Evolutionary conservation across 495 filamentous ascomycete genomes (phyloP), one percentile per base, ranked within the genome.

Genomic region (Penicillium canescens): DNA sequence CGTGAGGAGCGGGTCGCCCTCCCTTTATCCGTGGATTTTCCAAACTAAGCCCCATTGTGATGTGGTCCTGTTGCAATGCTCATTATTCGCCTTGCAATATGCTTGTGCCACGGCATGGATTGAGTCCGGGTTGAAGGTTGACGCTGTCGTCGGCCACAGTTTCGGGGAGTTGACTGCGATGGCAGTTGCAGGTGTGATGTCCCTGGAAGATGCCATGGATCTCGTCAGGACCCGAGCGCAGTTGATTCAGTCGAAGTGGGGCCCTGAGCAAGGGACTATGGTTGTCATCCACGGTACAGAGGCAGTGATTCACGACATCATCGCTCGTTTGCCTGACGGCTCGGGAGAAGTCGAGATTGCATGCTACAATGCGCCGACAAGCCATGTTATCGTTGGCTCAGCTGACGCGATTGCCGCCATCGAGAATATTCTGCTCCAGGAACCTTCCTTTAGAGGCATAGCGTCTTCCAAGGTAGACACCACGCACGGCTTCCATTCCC

Each of bases 11-110:
- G 80, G 79, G 0, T 35, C 65, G 4, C 40, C 44, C 0, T 61
- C 74, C 16, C 63, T 85, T 12, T 78, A 68, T 43, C 82, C 82
- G 0, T 65, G 31, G 0, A 78, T 87, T 4, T 84, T 83, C 46
- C 52, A 73, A n/a, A 38, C 50, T 0, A 54, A 63, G 0, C 63
- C 78, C 0, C 57, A 78, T 9, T 2, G 53, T 0, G 74, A 82
- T 47, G 33, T 70, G 2, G 71, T 80, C 18, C 43, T 67, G 13
- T 57, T 83, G 0, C 82, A 86, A 16, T 50, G 6, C 1, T 1
- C 55, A 4, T 58, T 79, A 0, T 82, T 84, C 51, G 54, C 80
- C 1, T 16, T 78, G 35, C 80, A 83, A 48, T 82, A 83, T 47
- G 56, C 78, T 1, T 75, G 57, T 31, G 78, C 80, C 0, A 67